Conservation (phyloP, 768 basidiomycete genomes). For the Tremella yokohamensis region DNA sequence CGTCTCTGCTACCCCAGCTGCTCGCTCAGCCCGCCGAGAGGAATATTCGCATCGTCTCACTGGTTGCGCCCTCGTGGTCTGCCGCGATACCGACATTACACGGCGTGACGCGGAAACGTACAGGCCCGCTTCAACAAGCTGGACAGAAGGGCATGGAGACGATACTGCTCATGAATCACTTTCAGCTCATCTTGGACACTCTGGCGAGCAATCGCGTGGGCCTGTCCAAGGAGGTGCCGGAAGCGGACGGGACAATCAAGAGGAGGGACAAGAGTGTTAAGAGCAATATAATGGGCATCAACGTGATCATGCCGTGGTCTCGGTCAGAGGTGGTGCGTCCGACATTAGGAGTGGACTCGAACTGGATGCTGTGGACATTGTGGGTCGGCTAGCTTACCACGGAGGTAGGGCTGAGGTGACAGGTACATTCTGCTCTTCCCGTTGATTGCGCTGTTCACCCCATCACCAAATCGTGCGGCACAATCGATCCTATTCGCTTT, state of each 20-base stretch:
- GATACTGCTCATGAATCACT: constrained; percentile 60
- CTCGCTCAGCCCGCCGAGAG: constrained; percentile 81
- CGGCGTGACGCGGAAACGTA: constrained; percentile 53
- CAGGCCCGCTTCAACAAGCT: constrained; percentile 62
- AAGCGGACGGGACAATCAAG: constrained; percentile 50
- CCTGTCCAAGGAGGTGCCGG: constrained; percentile 49
- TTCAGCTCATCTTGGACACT: constrained; percentile 79
- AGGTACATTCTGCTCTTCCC: constrained; percentile 71
- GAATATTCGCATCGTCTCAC: constrained; percentile 80
- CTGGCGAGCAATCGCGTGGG: constrained; percentile 58
- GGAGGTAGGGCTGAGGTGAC: constrained; percentile 5
- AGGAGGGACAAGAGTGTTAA: constrained; percentile 36
- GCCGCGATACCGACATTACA: constrained; percentile 61
- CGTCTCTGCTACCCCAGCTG: constrained; percentile 71
- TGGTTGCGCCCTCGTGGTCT: constrained; percentile 85
- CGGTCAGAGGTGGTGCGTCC: constrained; percentile 40
- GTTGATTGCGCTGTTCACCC: constrained; percentile 64
- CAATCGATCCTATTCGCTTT: constrained; percentile 77
- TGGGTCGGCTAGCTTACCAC: constrained; percentile 42
- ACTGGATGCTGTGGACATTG: constrained; percentile 63
- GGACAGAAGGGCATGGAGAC: constrained; percentile 31
- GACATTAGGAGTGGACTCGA: constrained; percentile 48
- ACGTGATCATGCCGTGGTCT: constrained; percentile 46
- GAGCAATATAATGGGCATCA: constrained; percentile 45
- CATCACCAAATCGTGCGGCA: constrained; percentile 62